Base-by-base conservation (phyloP, 1,284 basidiomycete genomes). In the Ceratobasidium sp. region DNA sequence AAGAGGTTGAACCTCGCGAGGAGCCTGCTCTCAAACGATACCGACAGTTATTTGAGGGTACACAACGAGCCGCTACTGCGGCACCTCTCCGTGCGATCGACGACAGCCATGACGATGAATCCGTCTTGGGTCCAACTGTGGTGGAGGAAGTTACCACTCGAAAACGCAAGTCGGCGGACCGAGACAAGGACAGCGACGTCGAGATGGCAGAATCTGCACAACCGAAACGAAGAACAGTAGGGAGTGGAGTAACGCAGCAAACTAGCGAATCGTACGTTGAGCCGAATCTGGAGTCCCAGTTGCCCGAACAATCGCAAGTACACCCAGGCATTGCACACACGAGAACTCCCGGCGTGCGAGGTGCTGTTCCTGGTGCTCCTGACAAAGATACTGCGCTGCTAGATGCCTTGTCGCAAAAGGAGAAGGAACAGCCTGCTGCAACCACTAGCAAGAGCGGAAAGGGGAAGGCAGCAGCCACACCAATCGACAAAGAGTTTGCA, bases 11-110 rank as follows among this genome's bases (percentile, higher is more conserved):
- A 23, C 52, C 16, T 47, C 66, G 23, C n/a, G 41, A 57, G 54
- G 52, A 55, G 49, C 66, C 66, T 1, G 66, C 66, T 9, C 43
- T 69, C 5, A 69, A 69, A 41, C 66, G 66, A 26, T 69, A 69
- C 41, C 66, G 66, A 9, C 54, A 57, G 38, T 16, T 69, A 35
- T 69, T 69, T 44, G 52, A 69, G 35, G 54, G 66, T 4, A 55
- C 50, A 21, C 46, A 52, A 23, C 28, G 62, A 32, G 47, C 62
- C 43, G 50, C 52, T 28, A 41, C 35, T 43, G 26, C 57, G 21
- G 35, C 26, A 2, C 23, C 2, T 18, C 66, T 26, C 28, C 47
- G 13, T 41, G 26, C 35, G 21, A 4, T 57, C 35, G 57, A 58
- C 21, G 54, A 57, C 32, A 11, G 26, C 35, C 8, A n/a, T 35